Evolutionary conservation across 805 yeast genomes (phyloP).

Genomic region (Metschnikowia koreensis): DNA sequence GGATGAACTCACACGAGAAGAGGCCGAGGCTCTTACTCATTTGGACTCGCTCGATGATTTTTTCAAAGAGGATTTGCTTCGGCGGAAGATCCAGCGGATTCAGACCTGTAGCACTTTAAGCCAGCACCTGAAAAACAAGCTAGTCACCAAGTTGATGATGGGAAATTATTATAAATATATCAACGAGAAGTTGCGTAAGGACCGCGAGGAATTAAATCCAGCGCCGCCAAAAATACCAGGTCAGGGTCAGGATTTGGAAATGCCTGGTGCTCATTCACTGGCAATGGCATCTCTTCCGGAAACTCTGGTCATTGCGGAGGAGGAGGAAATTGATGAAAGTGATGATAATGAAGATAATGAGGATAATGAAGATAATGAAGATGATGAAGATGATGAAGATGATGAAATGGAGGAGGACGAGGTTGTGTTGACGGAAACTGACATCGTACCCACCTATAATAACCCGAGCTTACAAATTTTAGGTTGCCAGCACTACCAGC

Average conservation of each 20-base stretch:
- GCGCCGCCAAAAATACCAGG: too few relatives aligned
- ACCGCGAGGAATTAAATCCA: not conserved
- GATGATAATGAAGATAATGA: not conserved
- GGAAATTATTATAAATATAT: conserved; percentile 57
- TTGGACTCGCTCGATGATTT: conserved; percentile 37
- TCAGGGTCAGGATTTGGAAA: too few relatives aligned
- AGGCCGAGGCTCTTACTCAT: conserved; percentile 35
- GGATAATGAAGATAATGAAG: not conserved
- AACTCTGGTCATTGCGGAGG: not conserved
- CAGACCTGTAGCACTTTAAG: conserved; percentile 35
- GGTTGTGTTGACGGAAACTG: conserved; percentile 48
- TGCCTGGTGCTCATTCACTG: too few relatives aligned
- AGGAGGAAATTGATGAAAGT: not conserved
- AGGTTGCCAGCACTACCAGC: conserved; percentile 82
- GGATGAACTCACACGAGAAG: conserved; percentile 37
- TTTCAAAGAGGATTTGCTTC: conserved; percentile 37
- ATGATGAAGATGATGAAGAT: conserved; percentile 3
- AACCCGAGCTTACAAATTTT: conserved; percentile 42
- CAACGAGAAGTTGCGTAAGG: conserved; percentile 13
- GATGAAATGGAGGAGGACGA: conserved; percentile 30
- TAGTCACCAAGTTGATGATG: conserved; percentile 68
- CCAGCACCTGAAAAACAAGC: conserved; percentile 44
- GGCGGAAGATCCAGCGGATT: conserved; percentile 50
- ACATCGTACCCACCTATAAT: conserved; percentile 48
- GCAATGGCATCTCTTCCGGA: too few relatives aligned